Evolutionary conservation across 768 basidiomycete genomes (phyloP).

Genomic region (Suillus decipiens): DNA sequence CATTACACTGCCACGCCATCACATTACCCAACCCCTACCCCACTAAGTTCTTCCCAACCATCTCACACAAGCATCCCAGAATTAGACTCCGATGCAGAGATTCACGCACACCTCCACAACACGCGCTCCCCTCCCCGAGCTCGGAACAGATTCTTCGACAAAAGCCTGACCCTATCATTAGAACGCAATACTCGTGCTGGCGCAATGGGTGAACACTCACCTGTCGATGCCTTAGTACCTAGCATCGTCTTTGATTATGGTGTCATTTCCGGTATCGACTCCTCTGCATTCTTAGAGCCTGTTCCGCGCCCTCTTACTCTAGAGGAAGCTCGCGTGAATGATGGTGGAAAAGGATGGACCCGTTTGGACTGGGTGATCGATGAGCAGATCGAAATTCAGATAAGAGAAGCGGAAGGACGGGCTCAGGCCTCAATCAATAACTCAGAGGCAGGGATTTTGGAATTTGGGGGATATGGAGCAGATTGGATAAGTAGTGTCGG

Average conservation of each 20-base stretch:
- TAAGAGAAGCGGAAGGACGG: conserved; percentile 54
- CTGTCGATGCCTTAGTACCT: conserved; percentile 87
- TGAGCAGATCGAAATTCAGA: conserved; percentile 54
- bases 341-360: conserved; percentile 44
- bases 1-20: conserved; percentile 48
- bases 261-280: conserved; percentile 66
- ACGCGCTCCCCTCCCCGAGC: conserved; percentile 67
- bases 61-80: conserved; percentile 17
- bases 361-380: conserved; percentile 78
- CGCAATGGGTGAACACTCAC: conserved; percentile 88
- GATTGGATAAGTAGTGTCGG: conserved; percentile 84
- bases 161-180: conserved; percentile 77
- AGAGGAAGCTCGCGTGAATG: conserved; percentile 10
- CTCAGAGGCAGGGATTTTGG: conserved; percentile 82
- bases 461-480: conserved; percentile 80
- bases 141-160: conserved; percentile 90
- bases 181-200: conserved; percentile 86
- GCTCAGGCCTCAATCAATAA: conserved; percentile 64
- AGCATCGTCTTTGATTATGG: conserved; percentile 86
- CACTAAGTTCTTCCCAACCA: conserved; percentile 21
- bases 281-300: conserved; percentile 37
- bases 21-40: conserved; percentile 22
- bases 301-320: conserved; percentile 9
- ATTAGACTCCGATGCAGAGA: conserved; percentile 29
- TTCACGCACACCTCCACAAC: conserved; percentile 77